Evolutionary conservation across 345 rosid species (phyloP).

Genomic region (Salix brachista): DNA sequence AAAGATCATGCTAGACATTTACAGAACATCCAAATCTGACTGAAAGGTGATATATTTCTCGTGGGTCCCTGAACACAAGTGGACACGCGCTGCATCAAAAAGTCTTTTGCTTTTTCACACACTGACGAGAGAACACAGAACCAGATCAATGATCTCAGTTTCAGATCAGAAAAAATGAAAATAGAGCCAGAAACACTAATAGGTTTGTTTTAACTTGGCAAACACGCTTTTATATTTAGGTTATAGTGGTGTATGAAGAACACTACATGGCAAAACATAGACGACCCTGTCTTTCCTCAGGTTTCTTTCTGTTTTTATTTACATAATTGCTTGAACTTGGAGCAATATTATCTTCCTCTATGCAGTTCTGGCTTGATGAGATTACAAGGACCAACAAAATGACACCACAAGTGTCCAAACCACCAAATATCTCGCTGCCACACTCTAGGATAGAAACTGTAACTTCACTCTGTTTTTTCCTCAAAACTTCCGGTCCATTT

Average conservation of each 20-base stretch:
- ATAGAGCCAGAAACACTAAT: neutral
- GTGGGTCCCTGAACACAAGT: neutral
- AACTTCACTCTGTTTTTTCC: conserved; percentile 9
- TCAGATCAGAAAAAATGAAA: neutral
- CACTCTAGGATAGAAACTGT: conserved; percentile 14
- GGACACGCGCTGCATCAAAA: neutral
- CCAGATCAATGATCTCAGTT: neutral
- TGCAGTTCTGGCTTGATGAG: conserved; percentile 23
- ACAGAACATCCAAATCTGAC: conserved; percentile 8
- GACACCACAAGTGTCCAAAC: conserved; percentile 22
- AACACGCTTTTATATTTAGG: neutral
- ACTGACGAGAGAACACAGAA: neutral
- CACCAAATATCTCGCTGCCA: conserved; percentile 11
- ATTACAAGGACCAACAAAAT: conserved; percentile 13
- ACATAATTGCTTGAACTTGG: conserved; percentile 23
- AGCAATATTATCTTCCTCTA: conserved; percentile 18
- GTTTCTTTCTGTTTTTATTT: conserved; percentile 5
- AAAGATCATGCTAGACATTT: conserved; percentile 3
- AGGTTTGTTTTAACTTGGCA: neutral
- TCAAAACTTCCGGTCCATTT: conserved; percentile 9
- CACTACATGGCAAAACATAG: conserved; percentile 29
- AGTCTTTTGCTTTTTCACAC: neutral
- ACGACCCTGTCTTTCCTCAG: neutral
- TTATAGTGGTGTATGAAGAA: conserved; percentile 14
- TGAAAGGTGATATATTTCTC: neutral